Evolutionary conservation across 306 rosid species (phyloP), one percentile per base, ranked within the genome.

Genomic region (Cucurbita pepo): DNA sequence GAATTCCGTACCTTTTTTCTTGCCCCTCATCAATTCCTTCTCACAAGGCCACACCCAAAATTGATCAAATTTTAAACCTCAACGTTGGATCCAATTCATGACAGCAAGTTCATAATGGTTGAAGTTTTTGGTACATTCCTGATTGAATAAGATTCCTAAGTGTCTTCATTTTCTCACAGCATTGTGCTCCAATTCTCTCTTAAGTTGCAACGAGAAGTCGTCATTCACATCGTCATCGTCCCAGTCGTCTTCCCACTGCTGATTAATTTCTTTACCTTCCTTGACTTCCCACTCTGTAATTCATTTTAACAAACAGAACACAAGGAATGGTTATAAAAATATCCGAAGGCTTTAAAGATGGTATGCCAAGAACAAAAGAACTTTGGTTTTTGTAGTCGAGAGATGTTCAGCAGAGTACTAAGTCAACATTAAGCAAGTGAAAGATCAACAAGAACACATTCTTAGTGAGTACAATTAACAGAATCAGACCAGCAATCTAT

Each of bases 171-270:
- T 86, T 60, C 82, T 86, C 43, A 81, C 92, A 18, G 80, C 56
- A 21, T 84, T 84, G 88, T 75, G 83, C 82, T 86, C 97, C 81
- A 92, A 75, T 79, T 92, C 97, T 81, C 81, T 85, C 82, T 82
- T 90, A 61, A 92, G 81, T 85, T 90, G 97, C 77, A 88, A 83
- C 34, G 97, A 92, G 80, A 92, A 92, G 74, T 92, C 96, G 57
- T 90, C 97, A 8, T 88, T 90, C 47, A 92, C 91, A 36, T 92
- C 97, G 2, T 92, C 96, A 56, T 90, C 96, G 66, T 92, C 97
- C 97, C 97, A 92, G 56, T 92, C 97, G 72, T 90, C 96, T 77
- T 92, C 97, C 97, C 97, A 92, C 75, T 92, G 96, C 65, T 88
- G 97, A 10, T 81, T 69, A 76, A 81, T 84, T 64, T 92, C 96